Conservation (phyloP, 2,329 filamentous ascomycete genomes). For the Fusarium acutatum region DNA sequence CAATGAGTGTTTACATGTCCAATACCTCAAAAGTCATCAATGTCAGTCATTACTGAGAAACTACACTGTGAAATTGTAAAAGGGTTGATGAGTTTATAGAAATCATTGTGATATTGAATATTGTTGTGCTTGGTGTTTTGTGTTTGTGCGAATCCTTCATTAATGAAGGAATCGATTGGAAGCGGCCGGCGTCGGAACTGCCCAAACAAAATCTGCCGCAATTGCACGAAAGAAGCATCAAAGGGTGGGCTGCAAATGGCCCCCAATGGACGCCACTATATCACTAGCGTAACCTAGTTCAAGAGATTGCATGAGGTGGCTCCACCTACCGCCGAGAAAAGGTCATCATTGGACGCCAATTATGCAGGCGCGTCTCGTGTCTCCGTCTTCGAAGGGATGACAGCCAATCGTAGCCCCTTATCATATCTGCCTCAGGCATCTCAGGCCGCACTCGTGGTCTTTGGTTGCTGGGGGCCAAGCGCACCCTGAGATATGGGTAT, state of each 20-base stretch:
- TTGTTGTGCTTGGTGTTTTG: not conserved
- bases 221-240: constrained; percentile 3
- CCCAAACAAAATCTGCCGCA: constrained; percentile 27
- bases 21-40: not conserved
- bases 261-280: constrained; percentile 11
- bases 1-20: not conserved
- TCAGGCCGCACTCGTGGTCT: constrained; percentile 31
- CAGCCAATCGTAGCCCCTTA: constrained; percentile 28
- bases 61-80: not conserved
- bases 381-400: not conserved
- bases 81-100: not conserved
- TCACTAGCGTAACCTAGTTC: constrained; percentile 2
- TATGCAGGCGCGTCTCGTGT: constrained; percentile 38
- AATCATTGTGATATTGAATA: not conserved
- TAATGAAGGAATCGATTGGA: constrained; percentile 20
- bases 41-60: not conserved
- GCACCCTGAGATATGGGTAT: constrained; percentile 40
- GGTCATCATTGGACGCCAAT: constrained; percentile 26
- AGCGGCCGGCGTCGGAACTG: constrained; percentile 16
- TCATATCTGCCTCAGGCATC: constrained; percentile 38
- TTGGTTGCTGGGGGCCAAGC: constrained; percentile 35
- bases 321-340: not conserved
- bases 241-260: constrained; percentile 2
- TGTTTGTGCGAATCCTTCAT: not conserved
- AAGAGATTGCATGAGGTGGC: constrained; percentile 24